Evolutionary conservation across 1,284 basidiomycete genomes (phyloP).

Genomic region (Ustanciosporium gigantosporum): DNA sequence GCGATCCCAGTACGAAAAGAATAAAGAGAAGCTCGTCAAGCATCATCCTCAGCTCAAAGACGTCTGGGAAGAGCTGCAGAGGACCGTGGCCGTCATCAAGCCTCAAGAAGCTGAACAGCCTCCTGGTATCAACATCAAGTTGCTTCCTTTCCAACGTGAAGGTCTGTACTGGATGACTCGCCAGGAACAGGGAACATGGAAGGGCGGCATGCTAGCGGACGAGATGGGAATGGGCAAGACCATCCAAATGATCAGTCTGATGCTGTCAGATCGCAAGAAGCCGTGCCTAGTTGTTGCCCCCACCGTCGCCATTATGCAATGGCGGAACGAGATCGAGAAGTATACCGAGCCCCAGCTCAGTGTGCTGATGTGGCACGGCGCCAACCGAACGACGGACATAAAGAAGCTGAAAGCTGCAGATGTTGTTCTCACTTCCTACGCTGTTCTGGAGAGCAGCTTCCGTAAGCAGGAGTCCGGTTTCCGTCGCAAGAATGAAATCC

Average conservation of each 20-base stretch:
- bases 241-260: constrained; percentile 90
- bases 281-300: constrained; percentile 87
- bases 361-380: constrained; percentile 90
- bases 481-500: constrained; percentile 78
- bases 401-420: constrained; percentile 80
- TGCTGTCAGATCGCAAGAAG: constrained; percentile 76
- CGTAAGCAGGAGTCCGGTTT: constrained; percentile 91
- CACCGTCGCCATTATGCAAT: constrained; percentile 97
- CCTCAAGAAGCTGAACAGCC: constrained; percentile 74
- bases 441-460: constrained; percentile 88
- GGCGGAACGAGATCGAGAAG: constrained; percentile 87
- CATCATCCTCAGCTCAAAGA: constrained; percentile 72
- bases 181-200: constrained; percentile 86
- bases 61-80: constrained; percentile 84
- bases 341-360: constrained; percentile 62
- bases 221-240: constrained; percentile 96
- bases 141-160: constrained; percentile 80
- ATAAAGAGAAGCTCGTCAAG: constrained; percentile 9
- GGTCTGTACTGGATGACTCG: constrained; percentile 93
- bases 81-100: constrained; percentile 61
- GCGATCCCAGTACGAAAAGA: constrained; percentile 30
- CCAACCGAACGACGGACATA: constrained; percentile 66
- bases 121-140: constrained; percentile 67
- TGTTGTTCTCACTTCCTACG: constrained; percentile 68
- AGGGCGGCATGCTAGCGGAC: constrained; percentile 90